A percentile compares a stretch with the other conserved stretches of the same genome.
phyloP scores from a whole-genome alignment of 2,329 filamentous ascomycete genomes.

The Fusarium chlamydosporum region DNA sequence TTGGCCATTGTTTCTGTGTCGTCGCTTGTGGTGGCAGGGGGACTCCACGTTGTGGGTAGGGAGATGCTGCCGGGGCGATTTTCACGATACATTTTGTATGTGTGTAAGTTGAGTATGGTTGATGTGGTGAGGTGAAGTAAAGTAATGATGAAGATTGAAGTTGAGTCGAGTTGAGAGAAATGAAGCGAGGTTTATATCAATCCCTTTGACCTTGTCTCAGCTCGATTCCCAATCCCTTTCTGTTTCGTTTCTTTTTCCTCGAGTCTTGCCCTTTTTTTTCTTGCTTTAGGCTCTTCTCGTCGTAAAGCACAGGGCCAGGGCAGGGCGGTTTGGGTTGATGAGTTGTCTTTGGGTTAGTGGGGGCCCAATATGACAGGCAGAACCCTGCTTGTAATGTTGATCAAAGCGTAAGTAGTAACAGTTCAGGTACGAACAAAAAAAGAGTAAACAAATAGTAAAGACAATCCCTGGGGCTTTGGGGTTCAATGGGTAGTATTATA shows the following conservation, averaged over 20 bases:
- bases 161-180: neutral
- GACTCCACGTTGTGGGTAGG: constrained; percentile 43
- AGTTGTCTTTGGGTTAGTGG: constrained; percentile 48
- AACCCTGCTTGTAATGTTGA: constrained; percentile 32
- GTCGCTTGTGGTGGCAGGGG: constrained; percentile 26
- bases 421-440: constrained; percentile 3
- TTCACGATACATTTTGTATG: constrained; percentile 44
- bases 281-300: constrained; percentile 14
- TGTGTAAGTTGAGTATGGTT: constrained; percentile 1
- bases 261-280: constrained; percentile 20
- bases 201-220: constrained; percentile 7
- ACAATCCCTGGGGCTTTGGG: constrained; percentile 3
- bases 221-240: constrained; percentile 3
- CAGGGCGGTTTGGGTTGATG: constrained; percentile 37
- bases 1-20: constrained; percentile 31
- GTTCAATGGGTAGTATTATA: neutral
- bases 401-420: constrained; percentile 16
- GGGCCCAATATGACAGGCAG: constrained; percentile 39
- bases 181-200: constrained; percentile 22
- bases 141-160: neutral
- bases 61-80: constrained; percentile 43
- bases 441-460: constrained; percentile 1
- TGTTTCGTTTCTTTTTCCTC: constrained; percentile 4
- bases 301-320: constrained; percentile 3
- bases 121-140: neutral